phyloP scores from a whole-genome alignment of 225 moss, liverwort and hornwort species.

The Thuidium tamariscinum region DNA sequence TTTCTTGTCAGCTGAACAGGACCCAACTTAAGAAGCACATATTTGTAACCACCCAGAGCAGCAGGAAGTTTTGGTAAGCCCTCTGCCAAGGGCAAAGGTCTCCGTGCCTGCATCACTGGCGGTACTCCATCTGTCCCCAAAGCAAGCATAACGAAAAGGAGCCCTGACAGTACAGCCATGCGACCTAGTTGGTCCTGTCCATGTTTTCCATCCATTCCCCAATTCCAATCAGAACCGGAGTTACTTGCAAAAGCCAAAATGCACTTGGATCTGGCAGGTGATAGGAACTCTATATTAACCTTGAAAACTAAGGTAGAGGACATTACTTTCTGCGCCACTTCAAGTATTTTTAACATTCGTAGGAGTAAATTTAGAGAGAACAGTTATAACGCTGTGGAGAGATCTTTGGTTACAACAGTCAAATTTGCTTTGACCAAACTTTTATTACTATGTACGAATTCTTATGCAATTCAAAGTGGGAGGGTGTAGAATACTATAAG shows the following conservation, averaged over 20 bases:
- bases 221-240: neutral
- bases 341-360: neutral
- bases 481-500: neutral
- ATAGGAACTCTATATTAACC: neutral
- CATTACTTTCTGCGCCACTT: neutral
- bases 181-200: slow-evolving; percentile 88
- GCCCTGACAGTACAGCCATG: slow-evolving; percentile 59
- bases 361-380: neutral
- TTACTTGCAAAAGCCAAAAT: neutral
- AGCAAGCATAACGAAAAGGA: slow-evolving; percentile 77
- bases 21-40: slow-evolving; percentile 70
- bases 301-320: neutral
- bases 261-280: neutral
- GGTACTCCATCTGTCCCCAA: slow-evolving; percentile 90
- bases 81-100: slow-evolving; percentile 49
- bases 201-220: neutral
- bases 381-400: neutral
- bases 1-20: slow-evolving; percentile 80
- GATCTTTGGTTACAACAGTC: neutral
- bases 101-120: slow-evolving; percentile 67
- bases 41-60: slow-evolving; percentile 65
- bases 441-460: too few relatives aligned
- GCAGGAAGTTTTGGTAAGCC: slow-evolving; percentile 62
- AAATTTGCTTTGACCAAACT: neutral
- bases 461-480: neutral